A percentile compares a stretch with the other conserved stretches of the same genome.
These are phyloP conservation scores for Penicillium riverlandense DNA, from an alignment of 495 filamentous ascomycete genomes.

Conservation along the genomic window DNA sequence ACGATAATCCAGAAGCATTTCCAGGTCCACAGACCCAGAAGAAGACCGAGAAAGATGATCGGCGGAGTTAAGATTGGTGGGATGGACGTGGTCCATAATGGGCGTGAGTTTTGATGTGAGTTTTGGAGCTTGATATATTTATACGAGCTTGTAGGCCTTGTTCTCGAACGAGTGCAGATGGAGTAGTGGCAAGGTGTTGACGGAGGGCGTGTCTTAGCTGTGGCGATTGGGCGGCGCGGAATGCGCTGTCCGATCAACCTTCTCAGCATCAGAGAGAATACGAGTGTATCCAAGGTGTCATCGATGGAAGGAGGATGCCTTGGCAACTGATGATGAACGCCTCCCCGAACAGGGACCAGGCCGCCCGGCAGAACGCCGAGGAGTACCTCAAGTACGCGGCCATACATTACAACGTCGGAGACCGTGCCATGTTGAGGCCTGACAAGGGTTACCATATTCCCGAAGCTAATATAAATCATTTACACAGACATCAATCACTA, in stretches of 20 bases:
- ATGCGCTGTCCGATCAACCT: constrained; percentile 4
- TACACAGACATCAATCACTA: too few species aligned
- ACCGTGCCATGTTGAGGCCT: too few species aligned
- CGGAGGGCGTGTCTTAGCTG: too few species aligned
- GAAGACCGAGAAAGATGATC: constrained; percentile 56
- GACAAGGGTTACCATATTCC: too few species aligned
- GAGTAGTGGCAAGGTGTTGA: background rate
- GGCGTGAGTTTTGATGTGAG: constrained; percentile 1
- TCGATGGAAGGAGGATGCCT: too few species aligned
- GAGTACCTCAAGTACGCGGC: too few species aligned
- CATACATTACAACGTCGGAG: too few species aligned
- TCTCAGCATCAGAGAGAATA: constrained; percentile 6
- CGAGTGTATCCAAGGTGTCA: background rate
- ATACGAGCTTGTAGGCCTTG: background rate
- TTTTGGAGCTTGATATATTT: background rate
- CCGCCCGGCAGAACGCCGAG: too few species aligned
- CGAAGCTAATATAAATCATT: too few species aligned
- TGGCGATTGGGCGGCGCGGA: background rate
- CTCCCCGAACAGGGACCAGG: too few species aligned
- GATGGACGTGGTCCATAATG: constrained; percentile 25
- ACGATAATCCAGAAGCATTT: constrained; percentile 76
- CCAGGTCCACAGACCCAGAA: constrained; percentile 64
- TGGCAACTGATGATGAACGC: too few species aligned
- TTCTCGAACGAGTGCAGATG: background rate
- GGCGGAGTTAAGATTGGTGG: constrained; percentile 56